Conservation (phyloP, 2,329 filamentous ascomycete species). For the Hypoxylon sp. region DNA sequence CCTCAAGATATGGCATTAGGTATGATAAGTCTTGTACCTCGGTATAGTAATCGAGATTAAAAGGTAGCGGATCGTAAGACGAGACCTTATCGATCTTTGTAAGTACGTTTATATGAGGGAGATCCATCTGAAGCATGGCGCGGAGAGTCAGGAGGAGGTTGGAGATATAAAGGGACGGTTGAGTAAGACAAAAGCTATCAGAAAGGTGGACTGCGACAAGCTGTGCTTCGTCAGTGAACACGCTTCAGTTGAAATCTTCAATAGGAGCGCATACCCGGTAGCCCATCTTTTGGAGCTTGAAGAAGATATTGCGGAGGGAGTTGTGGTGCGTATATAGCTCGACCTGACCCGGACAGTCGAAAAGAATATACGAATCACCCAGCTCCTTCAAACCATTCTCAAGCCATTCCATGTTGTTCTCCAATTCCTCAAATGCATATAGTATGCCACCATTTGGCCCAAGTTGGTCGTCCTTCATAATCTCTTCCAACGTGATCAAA, state of each 20-base stretch:
- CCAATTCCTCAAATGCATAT: slow-evolving; percentile 95
- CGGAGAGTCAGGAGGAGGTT: slow-evolving; percentile 93
- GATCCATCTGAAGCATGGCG: slow-evolving; percentile 98
- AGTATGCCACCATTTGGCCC: slow-evolving; percentile 94
- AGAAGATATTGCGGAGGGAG: slow-evolving; percentile 92
- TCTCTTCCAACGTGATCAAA: slow-evolving; percentile 90
- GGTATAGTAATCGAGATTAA: slow-evolving; percentile 97
- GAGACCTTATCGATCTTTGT: slow-evolving; percentile 97
- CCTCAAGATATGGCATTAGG: slow-evolving; percentile 83
- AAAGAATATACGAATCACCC: slow-evolving; percentile 91
- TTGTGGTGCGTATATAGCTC: slow-evolving; percentile 97
- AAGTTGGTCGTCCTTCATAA: slow-evolving; percentile 91
- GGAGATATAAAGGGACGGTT: slow-evolving; percentile 95
- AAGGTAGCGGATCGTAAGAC: slow-evolving; percentile 87
- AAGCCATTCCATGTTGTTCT: slow-evolving; percentile 94
- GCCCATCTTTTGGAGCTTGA: slow-evolving; percentile 88
- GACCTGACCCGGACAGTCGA: slow-evolving; percentile 97
- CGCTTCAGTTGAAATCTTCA: not conserved
- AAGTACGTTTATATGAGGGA: slow-evolving; percentile 94
- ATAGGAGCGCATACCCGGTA: slow-evolving; percentile 80
- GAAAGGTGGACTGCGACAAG: slow-evolving; percentile 93
- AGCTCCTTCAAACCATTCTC: slow-evolving; percentile 84
- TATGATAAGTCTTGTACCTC: slow-evolving; percentile 95
- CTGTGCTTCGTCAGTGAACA: slow-evolving; percentile 65
- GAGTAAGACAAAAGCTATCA: slow-evolving; percentile 92